A percentile compares a stretch with the other conserved stretches of the same genome.
Evolutionary conservation across 371 early-diverging fungal species (phyloP).

Genomic region (Nosema muscidifuracis): DNA sequence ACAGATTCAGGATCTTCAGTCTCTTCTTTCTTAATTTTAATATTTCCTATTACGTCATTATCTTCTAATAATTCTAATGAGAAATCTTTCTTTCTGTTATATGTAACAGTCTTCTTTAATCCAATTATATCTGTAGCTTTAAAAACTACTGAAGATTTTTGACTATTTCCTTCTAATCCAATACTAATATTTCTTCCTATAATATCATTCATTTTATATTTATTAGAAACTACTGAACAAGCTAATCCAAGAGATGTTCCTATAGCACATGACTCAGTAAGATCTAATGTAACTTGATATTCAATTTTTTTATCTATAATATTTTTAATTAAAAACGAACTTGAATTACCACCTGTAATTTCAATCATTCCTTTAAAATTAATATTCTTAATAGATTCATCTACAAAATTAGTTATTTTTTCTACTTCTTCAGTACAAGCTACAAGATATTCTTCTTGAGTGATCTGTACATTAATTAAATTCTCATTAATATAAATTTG

Average conservation of each 20-base stretch:
- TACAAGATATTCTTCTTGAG: constrained; percentile 39
- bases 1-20: constrained; percentile 32
- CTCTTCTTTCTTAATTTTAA: constrained; percentile 27
- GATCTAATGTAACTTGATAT: constrained; percentile 20
- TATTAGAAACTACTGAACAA: constrained; percentile 19
- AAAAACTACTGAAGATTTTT: constrained; percentile 33
- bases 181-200: constrained; percentile 28
- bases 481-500: constrained; percentile 36
- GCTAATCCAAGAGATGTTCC: constrained; percentile 46
- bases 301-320: constrained; percentile 26
- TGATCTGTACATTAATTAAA: constrained; percentile 30
- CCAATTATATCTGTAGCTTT: constrained; percentile 8
- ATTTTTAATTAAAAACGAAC: constrained; percentile 38
- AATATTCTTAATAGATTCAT: constrained; percentile 9
- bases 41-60: constrained; percentile 30
- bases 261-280: constrained; percentile 36
- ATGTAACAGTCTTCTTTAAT: constrained; percentile 22
- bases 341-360: constrained; percentile 51
- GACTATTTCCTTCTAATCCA: constrained; percentile 9
- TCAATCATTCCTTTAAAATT: constrained; percentile 4
- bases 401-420: constrained; percentile 45
- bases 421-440: constrained; percentile 13
- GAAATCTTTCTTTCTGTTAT: constrained; percentile 38
- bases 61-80: constrained; percentile 38
- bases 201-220: constrained; percentile 43